A percentile compares a stretch with the other conserved stretches of the same genome.
phyloP scores from a whole-genome alignment of 2,329 filamentous ascomycete species.

The Passalora sequoiae region DNA sequence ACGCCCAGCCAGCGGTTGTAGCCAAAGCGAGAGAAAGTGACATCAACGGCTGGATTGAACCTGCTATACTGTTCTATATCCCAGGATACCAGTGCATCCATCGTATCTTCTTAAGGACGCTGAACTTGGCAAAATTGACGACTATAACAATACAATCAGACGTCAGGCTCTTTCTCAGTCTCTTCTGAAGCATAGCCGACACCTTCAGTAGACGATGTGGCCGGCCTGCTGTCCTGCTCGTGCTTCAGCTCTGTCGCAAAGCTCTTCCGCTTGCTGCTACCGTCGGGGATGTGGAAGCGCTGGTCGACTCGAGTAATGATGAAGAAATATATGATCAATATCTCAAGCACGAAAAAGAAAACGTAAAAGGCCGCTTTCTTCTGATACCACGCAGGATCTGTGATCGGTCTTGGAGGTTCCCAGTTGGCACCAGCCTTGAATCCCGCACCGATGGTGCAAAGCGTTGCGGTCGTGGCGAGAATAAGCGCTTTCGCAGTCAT shows the following conservation, averaged over 20 bases:
- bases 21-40: too few species aligned
- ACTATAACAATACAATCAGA: too few species aligned
- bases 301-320: conserved; percentile 24
- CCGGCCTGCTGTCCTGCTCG: background rate
- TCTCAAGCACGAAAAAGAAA: conserved; percentile 29
- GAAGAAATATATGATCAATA: conserved; percentile 29
- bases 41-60: too few species aligned
- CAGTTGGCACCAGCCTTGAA: conserved; percentile 29
- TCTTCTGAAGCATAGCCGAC: background rate
- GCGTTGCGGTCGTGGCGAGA: conserved; percentile 15
- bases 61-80: too few species aligned
- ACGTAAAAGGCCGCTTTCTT: conserved; percentile 29
- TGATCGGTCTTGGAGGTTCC: conserved; percentile 20
- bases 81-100: too few species aligned
- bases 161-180: too few species aligned
- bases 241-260: background rate
- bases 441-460: conserved; percentile 22
- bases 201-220: background rate
- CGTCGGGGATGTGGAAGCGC: conserved; percentile 29
- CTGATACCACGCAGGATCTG: conserved; percentile 31
- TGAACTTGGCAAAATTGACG: too few species aligned
- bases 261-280: conserved; percentile 23
- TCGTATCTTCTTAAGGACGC: too few species aligned
- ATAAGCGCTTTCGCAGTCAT: conserved; percentile 20
- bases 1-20: too few species aligned